Base-by-base conservation (phyloP, 139 green algal species). In the Chlorella sp. region DNA sequence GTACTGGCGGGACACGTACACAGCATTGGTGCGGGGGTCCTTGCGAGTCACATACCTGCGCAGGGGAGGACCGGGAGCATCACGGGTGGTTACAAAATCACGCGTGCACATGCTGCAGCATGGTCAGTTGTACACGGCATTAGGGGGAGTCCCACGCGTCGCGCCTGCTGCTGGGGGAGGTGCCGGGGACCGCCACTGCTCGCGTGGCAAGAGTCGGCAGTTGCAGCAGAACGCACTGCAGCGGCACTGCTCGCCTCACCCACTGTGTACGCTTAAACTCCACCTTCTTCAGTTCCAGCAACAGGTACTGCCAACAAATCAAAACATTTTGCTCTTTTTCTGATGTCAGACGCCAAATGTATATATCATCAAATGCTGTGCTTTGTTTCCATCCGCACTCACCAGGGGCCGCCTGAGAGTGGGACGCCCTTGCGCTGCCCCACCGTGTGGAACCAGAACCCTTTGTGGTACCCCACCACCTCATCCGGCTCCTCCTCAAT, bases 361-460 rank as follows among this genome's bases (percentile, higher is more conserved):
- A n/a, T n/a, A n/a, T n/a, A n/a, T n/a, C n/a, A n/a, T n/a, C n/a
- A n/a, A n/a, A n/a, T n/a, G n/a, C n/a, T n/a, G n/a, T n/a, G n/a
- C n/a, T n/a, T n/a, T n/a, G n/a, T n/a, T n/a, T 57, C 73, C 19
- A 40, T n/a, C 1, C 30, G 30, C 5, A 85, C 95, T 89, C 86
- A 98, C 98, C 98, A 99, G 30, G 98, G 98, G 22, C 98, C 98
- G 9, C 96, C 97, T 16, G 95, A 91, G 81, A 99, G 95, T n/a
- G 93, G 91, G 36, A 99, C 94, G 78, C 98, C 98, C 22, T 95
- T 95, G 0, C 98, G 93, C 92, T 99, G 98, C 5, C 98, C 98
- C 64, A 98, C 94, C 0, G 98, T 99, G 93, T 99, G 96, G 92
- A 99, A 99, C 98, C 98, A 99, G 92, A 98, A 98, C 61, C 98